These are phyloP conservation scores for Ramaria sp. DNA, from an alignment of 768 basidiomycete genomes.

Conservation along the genomic window DNA sequence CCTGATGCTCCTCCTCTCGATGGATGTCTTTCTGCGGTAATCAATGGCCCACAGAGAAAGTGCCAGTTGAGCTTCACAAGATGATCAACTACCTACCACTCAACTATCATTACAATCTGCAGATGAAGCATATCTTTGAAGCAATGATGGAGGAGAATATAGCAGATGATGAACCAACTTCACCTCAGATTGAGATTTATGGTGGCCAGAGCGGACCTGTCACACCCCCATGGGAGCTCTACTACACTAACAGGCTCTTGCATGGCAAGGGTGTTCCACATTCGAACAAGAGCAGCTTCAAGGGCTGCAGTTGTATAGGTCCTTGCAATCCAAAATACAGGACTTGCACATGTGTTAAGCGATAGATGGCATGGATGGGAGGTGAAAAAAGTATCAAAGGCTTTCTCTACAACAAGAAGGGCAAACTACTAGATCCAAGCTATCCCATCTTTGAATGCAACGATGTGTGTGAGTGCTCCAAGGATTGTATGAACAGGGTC, in stretches of 20 bases:
- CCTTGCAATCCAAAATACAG: slow-evolving; percentile 64
- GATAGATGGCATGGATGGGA: slow-evolving; percentile 37
- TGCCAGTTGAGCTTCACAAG: slow-evolving; percentile 53
- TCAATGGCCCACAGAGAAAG: slow-evolving; percentile 9
- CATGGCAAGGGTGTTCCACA: slow-evolving; percentile 56
- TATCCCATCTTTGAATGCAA: slow-evolving; percentile 84
- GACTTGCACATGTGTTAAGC: slow-evolving; percentile 57
- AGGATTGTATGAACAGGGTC: slow-evolving; percentile 76
- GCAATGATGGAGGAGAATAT: slow-evolving; percentile 57
- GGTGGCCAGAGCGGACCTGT: slow-evolving; percentile 61
- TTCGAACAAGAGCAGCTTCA: slow-evolving; percentile 45
- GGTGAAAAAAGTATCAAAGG: slow-evolving; percentile 25
- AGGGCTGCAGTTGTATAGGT: slow-evolving; percentile 68
- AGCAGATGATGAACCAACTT: slow-evolving; percentile 52
- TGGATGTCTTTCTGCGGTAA: neutral
- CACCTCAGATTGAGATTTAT: slow-evolving; percentile 55
- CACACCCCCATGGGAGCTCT: slow-evolving; percentile 77
- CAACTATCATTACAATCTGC: slow-evolving; percentile 26
- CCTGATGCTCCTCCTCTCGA: neutral
- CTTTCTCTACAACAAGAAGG: slow-evolving; percentile 61
- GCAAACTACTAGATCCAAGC: slow-evolving; percentile 32
- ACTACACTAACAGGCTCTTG: slow-evolving; percentile 79
- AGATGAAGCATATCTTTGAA: slow-evolving; percentile 47
- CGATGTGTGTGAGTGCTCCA: slow-evolving; percentile 67
- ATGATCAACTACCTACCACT: slow-evolving; percentile 44